These are phyloP conservation scores for Phytopythium montanum DNA, from an alignment of 352 stramenopile species.

Conservation along the genomic window DNA sequence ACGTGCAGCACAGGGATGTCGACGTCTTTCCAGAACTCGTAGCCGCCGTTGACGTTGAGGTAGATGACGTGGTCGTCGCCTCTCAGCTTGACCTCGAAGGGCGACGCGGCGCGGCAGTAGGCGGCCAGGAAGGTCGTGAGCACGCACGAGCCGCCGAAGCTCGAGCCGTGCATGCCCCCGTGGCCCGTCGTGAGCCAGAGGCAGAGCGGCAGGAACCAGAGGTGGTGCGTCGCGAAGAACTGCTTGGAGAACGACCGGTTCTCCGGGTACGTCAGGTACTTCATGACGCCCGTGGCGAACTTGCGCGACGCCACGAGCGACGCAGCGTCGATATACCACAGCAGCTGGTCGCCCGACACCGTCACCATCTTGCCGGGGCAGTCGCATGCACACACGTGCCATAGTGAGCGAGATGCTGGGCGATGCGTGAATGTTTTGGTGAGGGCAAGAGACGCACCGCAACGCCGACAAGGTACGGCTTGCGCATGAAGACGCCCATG, in stretches of 20 bases:
- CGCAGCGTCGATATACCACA: slow-evolving; percentile 90
- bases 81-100: slow-evolving; percentile 61
- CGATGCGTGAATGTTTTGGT: background rate
- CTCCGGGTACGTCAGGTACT: slow-evolving; percentile 87
- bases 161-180: slow-evolving; percentile 70
- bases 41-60: slow-evolving; percentile 79
- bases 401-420: background rate
- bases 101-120: slow-evolving; percentile 55
- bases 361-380: slow-evolving; percentile 66
- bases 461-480: slow-evolving; percentile 80
- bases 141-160: slow-evolving; percentile 50
- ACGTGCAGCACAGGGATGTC: slow-evolving; percentile 66
- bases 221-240: slow-evolving; percentile 79
- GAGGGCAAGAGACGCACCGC: slow-evolving; percentile 30
- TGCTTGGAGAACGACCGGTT: slow-evolving; percentile 79
- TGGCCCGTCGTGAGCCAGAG: slow-evolving; percentile 66
- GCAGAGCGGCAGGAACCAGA: slow-evolving; percentile 83
- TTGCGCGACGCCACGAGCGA: slow-evolving; percentile 72
- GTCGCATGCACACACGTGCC: background rate
- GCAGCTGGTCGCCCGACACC: slow-evolving; percentile 91
- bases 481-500: slow-evolving; percentile 62
- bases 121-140: slow-evolving; percentile 60
- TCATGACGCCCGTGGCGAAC: slow-evolving; percentile 88
- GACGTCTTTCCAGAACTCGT: slow-evolving; percentile 84
- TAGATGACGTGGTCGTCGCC: slow-evolving; percentile 70